These are phyloP conservation scores for Talaromyces marneffei DNA, from an alignment of 2,329 filamentous ascomycete genomes.

Conservation along the genomic window DNA sequence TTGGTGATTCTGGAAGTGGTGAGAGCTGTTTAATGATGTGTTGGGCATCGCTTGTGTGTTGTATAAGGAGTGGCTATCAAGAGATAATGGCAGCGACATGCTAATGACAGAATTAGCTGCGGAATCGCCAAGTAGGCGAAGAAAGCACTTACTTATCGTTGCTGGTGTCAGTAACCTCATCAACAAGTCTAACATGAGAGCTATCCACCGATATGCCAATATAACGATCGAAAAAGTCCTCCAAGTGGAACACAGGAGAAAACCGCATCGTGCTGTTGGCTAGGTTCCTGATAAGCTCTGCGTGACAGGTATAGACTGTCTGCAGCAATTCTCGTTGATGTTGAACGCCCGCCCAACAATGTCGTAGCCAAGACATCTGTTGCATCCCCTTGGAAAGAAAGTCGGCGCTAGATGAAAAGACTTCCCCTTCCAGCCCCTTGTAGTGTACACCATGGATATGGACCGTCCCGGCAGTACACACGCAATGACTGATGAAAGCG, in stretches of 20 bases:
- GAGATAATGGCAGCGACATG: slow-evolving; percentile 10
- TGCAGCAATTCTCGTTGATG: slow-evolving; percentile 76
- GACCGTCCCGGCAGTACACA: slow-evolving; percentile 80
- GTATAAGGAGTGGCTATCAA: slow-evolving; percentile 14
- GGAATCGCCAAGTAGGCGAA: not conserved
- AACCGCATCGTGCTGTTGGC: slow-evolving; percentile 65
- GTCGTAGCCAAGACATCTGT: slow-evolving; percentile 67
- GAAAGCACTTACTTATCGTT: slow-evolving; percentile 48
- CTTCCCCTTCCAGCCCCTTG: slow-evolving; percentile 55
- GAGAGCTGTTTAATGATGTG: slow-evolving; percentile 10
- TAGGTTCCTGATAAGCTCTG: slow-evolving; percentile 69
- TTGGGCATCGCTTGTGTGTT: slow-evolving; percentile 7
- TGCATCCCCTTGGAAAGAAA: slow-evolving; percentile 75
- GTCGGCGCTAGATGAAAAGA: slow-evolving; percentile 60
- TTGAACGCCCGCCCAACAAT: slow-evolving; percentile 70
- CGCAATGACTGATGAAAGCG: slow-evolving; percentile 77
- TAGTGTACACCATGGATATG: slow-evolving; percentile 85
- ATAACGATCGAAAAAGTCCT: slow-evolving; percentile 84
- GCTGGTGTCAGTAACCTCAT: slow-evolving; percentile 55
- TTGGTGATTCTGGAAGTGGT: slow-evolving; percentile 3
- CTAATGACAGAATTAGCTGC: slow-evolving; percentile 5
- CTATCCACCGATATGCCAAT: slow-evolving; percentile 66
- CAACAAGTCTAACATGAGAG: slow-evolving; percentile 65
- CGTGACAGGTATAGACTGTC: slow-evolving; percentile 70
- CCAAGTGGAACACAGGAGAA: slow-evolving; percentile 73